These are phyloP conservation scores for Lipomyces yamanashiensis DNA, from an alignment of 805 yeast genomes.

Conservation along the genomic window DNA sequence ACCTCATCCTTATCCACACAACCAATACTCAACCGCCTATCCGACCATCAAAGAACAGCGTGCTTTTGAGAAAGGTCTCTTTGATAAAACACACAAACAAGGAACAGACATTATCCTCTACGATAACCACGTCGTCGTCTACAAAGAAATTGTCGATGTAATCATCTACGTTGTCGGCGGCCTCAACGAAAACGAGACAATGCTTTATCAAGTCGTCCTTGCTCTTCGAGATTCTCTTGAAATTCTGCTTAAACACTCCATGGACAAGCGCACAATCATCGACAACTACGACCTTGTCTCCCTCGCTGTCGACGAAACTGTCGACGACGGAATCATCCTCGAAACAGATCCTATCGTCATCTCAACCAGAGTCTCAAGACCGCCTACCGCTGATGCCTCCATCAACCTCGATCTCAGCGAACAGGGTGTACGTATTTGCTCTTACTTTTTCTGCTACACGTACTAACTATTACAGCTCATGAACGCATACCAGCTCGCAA, in stretches of 20 bases:
- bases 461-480: constrained; percentile 22
- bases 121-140: constrained; percentile 80
- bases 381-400: constrained; percentile 70
- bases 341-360: constrained; percentile 88
- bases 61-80: constrained; percentile 74
- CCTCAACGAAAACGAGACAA: constrained; percentile 81
- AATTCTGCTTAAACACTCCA: constrained; percentile 65
- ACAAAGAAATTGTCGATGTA: constrained; percentile 81
- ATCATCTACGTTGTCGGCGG: constrained; percentile 72
- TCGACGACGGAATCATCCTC: constrained; percentile 90
- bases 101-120: constrained; percentile 79
- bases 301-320: constrained; percentile 85
- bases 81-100: constrained; percentile 76
- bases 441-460: not conserved
- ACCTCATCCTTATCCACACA: constrained; percentile 52
- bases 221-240: constrained; percentile 84
- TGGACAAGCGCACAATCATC: constrained; percentile 77
- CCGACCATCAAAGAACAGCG: constrained; percentile 65
- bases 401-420: constrained; percentile 49
- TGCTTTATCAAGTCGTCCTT: constrained; percentile 72
- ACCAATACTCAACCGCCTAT: constrained; percentile 44
- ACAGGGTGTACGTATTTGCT: constrained; percentile 50
- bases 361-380: constrained; percentile 87
- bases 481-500: constrained; percentile 37
- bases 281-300: constrained; percentile 86